These are phyloP conservation scores for Fusarium sp. DNA, from an alignment of 2,329 filamentous ascomycete species.

Conservation along the genomic window DNA sequence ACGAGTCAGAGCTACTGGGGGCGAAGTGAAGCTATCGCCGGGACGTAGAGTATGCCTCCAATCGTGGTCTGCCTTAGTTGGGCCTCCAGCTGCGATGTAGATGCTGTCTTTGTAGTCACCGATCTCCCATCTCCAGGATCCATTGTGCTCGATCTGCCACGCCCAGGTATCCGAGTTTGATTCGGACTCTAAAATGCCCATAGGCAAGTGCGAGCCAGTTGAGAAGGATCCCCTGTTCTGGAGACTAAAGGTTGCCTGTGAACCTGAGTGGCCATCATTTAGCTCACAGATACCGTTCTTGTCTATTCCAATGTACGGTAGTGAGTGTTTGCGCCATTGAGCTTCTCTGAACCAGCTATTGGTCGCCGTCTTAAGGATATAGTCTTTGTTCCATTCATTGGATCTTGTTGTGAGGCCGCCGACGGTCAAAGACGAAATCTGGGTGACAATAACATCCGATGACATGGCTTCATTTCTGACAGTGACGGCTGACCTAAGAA, in stretches of 20 bases:
- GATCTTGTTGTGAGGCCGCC: not conserved
- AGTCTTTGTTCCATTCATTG: not conserved
- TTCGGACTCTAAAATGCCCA: conserved; percentile 41
- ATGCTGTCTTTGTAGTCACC: conserved; percentile 47
- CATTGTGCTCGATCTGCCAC: conserved; percentile 50
- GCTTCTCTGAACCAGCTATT: not conserved
- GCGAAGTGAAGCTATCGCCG: conserved; percentile 36
- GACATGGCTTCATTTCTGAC: not conserved
- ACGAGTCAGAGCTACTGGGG: conserved; percentile 39
- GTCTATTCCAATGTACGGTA: not conserved
- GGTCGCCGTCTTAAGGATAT: not conserved
- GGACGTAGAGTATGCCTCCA: conserved; percentile 42
- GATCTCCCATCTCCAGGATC: conserved; percentile 50
- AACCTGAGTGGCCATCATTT: not conserved
- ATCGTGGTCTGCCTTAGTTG: conserved; percentile 41
- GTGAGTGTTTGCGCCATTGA: not conserved
- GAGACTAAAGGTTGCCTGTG: conserved; percentile 8
- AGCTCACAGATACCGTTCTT: not conserved
- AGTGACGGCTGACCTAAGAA: not conserved
- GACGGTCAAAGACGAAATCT: not conserved
- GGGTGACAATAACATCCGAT: not conserved
- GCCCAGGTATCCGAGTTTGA: conserved; percentile 40
- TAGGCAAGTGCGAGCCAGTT: conserved; percentile 41
- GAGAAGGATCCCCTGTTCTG: conserved; percentile 45
- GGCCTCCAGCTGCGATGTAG: conserved; percentile 45